A percentile compares a stretch with the other conserved stretches of the same genome.
Conservation (phyloP, 768 basidiomycete genomes). For the Cyclocybe cylindracea region DNA sequence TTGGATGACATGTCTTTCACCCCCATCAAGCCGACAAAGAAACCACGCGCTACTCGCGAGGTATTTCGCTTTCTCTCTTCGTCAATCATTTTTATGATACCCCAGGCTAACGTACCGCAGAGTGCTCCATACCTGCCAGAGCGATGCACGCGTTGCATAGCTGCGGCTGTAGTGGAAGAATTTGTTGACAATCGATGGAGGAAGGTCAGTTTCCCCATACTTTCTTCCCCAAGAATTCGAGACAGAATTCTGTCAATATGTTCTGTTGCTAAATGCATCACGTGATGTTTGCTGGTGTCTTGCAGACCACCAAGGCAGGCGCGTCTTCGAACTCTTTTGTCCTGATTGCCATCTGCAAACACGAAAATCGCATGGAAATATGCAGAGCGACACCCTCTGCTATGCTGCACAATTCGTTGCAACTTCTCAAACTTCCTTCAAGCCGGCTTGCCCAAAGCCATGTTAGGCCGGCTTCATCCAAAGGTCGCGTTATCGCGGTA, state of each 20-base stretch:
- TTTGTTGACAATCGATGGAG: constrained; percentile 29
- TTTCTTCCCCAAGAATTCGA: not conserved
- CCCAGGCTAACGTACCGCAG: not conserved
- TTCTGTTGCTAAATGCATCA: constrained; percentile 31
- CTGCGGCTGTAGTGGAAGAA: constrained; percentile 45
- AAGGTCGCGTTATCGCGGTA: too few species aligned
- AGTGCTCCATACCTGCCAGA: constrained; percentile 16
- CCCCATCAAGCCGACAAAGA: constrained; percentile 44
- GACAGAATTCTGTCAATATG: not conserved
- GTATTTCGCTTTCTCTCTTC: not conserved
- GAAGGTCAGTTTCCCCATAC: constrained; percentile 36
- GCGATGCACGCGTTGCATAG: constrained; percentile 56
- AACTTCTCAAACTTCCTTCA: too few species aligned
- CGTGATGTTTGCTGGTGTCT: not conserved
- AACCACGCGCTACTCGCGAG: not conserved
- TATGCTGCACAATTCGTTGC: too few species aligned
- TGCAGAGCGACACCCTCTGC: too few species aligned
- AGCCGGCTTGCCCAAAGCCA: too few species aligned
- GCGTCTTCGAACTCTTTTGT: too few species aligned
- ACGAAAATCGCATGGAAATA: too few species aligned
- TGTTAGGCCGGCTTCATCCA: too few species aligned
- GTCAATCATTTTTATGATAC: not conserved
- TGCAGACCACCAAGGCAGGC: too few species aligned
- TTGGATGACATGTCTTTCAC: constrained; percentile 59
- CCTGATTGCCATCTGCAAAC: too few species aligned